Evolutionary conservation across 2,329 filamentous ascomycete species (phyloP), one percentile per base, ranked within the genome.

Genomic region (Fusarium metavorans): DNA sequence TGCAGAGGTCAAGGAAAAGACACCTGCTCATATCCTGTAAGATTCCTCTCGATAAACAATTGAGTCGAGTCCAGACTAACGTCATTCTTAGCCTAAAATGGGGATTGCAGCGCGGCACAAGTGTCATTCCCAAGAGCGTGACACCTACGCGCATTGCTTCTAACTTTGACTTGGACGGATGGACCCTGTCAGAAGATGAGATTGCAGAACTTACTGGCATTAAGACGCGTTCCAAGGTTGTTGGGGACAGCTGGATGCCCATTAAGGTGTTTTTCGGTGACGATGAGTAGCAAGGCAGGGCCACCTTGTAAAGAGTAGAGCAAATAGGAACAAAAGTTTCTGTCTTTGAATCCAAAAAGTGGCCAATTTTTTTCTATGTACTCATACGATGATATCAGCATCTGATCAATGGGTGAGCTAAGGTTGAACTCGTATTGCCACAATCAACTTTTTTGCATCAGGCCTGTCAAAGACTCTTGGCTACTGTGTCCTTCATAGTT

Each of bases 181-280:
- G 67, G 67, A 34, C 18, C 43, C 48, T 70, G 27, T 58, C 64
- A 7, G 37, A 62, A 30, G 64, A 70, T 11, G 67, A 70, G 34
- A 6, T 37, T 18, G 35, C 57, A 5, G 27, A 67, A 41, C 32
- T 70, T 14, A 67, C 48, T 41, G 59, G 64, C 1, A 37, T 70
- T 10, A 61, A 50, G 35, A 67, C 64, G 20, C 32, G 67, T 18
- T 45, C 57, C 18, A 67, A 67, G 43, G 67, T 70, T 52, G 64
- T 67, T 16, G 50, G 50, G 10, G 67, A 70, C 52, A 52, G 64
- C 11, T 70, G 67, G 67, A 67, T 70, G 58, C 67, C 67, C 23
- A 64, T 67, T 8, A 67, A 56, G 16, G 67, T 70, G 18, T 70
- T 70, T 52, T 70, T 67, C 34, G 68, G 64, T 3, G 68, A 70